Evolutionary conservation across 2,329 filamentous ascomycete genomes (phyloP), one percentile per base, ranked within the genome.

Genomic region (Colletotrichum godetiae): DNA sequence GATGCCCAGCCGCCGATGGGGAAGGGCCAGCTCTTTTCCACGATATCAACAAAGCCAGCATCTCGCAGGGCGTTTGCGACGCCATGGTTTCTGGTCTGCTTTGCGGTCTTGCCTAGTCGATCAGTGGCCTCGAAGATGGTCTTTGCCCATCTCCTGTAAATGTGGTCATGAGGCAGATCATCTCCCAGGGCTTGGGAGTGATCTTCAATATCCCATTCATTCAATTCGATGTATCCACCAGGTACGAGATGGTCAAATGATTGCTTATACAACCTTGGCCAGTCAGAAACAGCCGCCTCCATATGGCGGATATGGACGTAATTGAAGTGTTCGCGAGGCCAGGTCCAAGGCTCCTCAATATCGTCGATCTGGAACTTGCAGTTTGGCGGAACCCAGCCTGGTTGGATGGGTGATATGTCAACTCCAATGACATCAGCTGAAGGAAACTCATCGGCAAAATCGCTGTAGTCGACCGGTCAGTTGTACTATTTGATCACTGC

Each of bases 251-350:
- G 84, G 73, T 84, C 79, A 72, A 84, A 87, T 1, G 86, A 79
- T 63, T 86, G 86, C 15, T 81, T 80, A 68, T 90, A 83, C 19
- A 91, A 78, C 55, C 84, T 83, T 19, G 85, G 83, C 79, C 88
- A 91, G 72, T 90, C 88, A 1, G 84, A 80, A 65, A 91, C 85
- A 56, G 85, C 85, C 22, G 90, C 90, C 1, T 85, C 81, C 78
- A 91, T 82, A 68, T 87, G 82, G 24, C 88, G 87, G 1, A 87
- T 85, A 77, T 92, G 91, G 61, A 93, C 86, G 75, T 87, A 89
- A 79, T 92, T 89, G 75, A 91, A 91, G 62, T 84, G 81, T 65
- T 86, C 78, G 1, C 81, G 76, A 5, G 85, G 83, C 19, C 62
- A 69, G 7, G 88, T 82, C 90, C 90, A 91, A n/a, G n/a, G n/a